Evolutionary conservation across 139 green algal species (phyloP).

Genomic region (Chlamydomonas sp.): DNA sequence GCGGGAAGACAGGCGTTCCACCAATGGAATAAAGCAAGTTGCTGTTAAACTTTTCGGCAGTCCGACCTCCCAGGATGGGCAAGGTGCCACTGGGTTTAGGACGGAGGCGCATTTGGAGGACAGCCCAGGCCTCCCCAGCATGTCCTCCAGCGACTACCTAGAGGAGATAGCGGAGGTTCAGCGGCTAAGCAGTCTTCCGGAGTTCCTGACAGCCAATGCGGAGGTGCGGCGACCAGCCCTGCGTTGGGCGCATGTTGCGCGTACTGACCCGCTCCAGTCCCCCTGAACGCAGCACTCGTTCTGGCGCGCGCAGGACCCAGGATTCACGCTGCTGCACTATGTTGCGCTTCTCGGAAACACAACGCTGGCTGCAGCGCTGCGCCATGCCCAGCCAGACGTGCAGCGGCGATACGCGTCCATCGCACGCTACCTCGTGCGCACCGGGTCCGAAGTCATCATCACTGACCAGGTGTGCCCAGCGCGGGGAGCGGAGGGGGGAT

Average conservation of each 20-base stretch:
- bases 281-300: too few relatives aligned
- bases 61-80: background rate
- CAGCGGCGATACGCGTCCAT: background rate
- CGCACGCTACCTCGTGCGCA: background rate
- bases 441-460: too few relatives aligned
- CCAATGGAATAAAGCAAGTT: background rate
- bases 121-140: background rate
- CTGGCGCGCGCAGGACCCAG: background rate
- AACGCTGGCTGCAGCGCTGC: background rate
- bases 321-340: constrained; percentile 29
- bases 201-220: background rate
- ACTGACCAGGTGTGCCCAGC: too few relatives aligned
- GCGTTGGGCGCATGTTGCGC: background rate
- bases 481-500: too few relatives aligned
- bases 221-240: background rate
- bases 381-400: background rate
- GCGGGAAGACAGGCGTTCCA: too few relatives aligned
- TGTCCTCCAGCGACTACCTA: background rate
- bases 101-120: too few relatives aligned
- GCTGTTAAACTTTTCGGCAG: background rate
- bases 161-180: constrained; percentile 25
- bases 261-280: too few relatives aligned
- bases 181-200: background rate
- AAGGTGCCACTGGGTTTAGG: too few relatives aligned
- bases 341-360: constrained; percentile 18